Evolutionary conservation across 2,329 filamentous ascomycete species (phyloP).

Genomic region (Penicillium aurantiogriseum): DNA sequence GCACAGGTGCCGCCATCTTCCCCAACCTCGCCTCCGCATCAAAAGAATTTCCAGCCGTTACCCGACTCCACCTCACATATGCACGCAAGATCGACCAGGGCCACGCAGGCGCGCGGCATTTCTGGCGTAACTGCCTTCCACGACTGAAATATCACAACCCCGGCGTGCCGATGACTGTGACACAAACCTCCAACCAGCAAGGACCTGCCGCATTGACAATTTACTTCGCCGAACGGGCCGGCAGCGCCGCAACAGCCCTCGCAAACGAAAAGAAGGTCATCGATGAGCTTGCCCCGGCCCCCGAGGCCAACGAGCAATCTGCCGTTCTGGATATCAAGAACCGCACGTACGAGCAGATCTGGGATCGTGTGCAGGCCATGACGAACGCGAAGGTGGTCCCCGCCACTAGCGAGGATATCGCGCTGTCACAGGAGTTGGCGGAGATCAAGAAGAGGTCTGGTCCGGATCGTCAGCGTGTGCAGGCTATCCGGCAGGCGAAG

Average conservation of each 20-base stretch:
- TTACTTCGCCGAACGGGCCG: constrained; percentile 40
- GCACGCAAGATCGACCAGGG: constrained; percentile 43
- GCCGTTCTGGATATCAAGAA: constrained; percentile 41
- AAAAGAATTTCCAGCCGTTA: constrained; percentile 40
- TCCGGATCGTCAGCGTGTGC: constrained; percentile 41
- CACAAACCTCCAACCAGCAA: constrained; percentile 60
- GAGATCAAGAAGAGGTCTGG: constrained; percentile 37
- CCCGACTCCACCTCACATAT: constrained; percentile 46
- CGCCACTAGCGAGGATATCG: constrained; percentile 35
- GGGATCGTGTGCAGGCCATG: constrained; percentile 41
- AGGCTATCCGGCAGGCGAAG: constrained; percentile 42
- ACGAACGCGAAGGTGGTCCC: constrained; percentile 42
- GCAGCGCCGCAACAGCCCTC: constrained; percentile 28
- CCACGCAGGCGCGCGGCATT: constrained; percentile 63
- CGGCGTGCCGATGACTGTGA: constrained; percentile 74
- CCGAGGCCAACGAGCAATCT: constrained; percentile 32
- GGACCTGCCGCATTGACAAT: constrained; percentile 41
- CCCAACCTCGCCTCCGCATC: constrained; percentile 47
- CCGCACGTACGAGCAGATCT: constrained; percentile 43
- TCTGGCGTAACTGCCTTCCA: constrained; percentile 80
- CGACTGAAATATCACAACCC: constrained; percentile 95
- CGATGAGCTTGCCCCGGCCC: constrained; percentile 37
- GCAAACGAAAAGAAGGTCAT: constrained; percentile 22
- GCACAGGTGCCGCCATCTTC: constrained; percentile 78
- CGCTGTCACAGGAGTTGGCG: constrained; percentile 37